Conservation (phyloP, 2,329 filamentous ascomycete species). For the Cercospora sp. region DNA sequence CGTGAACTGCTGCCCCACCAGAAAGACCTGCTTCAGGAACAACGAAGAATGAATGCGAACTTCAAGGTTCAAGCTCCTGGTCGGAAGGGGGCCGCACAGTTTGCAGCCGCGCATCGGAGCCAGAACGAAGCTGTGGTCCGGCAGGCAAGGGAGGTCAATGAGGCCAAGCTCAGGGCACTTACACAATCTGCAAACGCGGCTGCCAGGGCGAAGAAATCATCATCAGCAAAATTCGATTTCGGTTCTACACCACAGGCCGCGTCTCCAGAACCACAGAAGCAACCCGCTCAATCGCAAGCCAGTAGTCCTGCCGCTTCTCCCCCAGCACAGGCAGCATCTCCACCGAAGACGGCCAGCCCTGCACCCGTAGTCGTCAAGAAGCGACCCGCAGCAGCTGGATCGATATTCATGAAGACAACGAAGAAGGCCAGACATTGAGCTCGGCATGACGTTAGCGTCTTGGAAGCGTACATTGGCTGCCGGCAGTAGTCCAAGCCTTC, state of each 20-base stretch:
- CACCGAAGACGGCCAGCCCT: constrained; percentile 20
- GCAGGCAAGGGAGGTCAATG: constrained; percentile 24
- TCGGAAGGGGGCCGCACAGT: constrained; percentile 7
- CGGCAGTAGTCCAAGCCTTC: not conserved
- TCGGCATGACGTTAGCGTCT: not conserved
- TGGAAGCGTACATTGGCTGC: not conserved
- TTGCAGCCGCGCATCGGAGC: constrained; percentile 13
- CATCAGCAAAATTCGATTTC: constrained; percentile 19
- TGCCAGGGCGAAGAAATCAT: constrained; percentile 9
- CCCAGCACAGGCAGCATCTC: constrained; percentile 8
- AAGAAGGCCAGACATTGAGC: constrained; percentile 21
- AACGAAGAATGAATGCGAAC: constrained; percentile 12
- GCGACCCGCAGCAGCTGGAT: constrained; percentile 26
- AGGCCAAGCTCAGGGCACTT: constrained; percentile 24
- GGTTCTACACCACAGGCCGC: not conserved
- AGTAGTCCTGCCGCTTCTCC: constrained; percentile 2
- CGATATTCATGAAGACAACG: constrained; percentile 28
- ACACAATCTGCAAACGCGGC: constrained; percentile 19
- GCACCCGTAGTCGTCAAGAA: constrained; percentile 26
- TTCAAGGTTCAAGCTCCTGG: constrained; percentile 21
- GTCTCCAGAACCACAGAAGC: constrained; percentile 18
- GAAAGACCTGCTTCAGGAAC: constrained; percentile 22
- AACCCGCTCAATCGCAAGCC: not conserved
- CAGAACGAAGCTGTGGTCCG: constrained; percentile 20
- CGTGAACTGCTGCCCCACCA: constrained; percentile 27